Evolutionary conservation across 2,329 filamentous ascomycete species (phyloP), one percentile per base, ranked within the genome.

Genomic region (Aureobasidium zeae): DNA sequence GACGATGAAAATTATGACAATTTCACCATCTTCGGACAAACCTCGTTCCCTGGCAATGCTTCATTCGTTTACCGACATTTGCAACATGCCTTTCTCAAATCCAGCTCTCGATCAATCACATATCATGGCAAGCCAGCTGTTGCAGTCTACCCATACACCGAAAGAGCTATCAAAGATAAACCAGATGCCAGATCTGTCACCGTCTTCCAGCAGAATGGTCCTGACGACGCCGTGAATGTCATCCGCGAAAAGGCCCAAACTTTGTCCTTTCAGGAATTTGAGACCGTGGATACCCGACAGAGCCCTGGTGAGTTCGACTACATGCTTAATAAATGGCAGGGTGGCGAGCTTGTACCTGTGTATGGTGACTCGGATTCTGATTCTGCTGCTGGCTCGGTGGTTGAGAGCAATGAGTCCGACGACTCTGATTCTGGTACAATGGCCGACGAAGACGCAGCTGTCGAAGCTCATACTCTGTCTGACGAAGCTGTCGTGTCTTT

Each of bases 311-410:
- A 20, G n/a, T 58, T 51, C 48, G 53, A 53, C 19, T 57, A 51
- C 25, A 44, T 58, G 4, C 46, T 53, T 11, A 33, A 53, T 4
- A 59, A 57, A 17, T 48, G 51, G 13, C 44, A 51, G 28, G 50
- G 17, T 10, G 39, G 34, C 10, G 46, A 43, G 11, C 15, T 43
- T 12, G 10, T 43, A 5, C 39, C 39, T 2, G 16, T 12, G 0
- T 74, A 72, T 53, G 74, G 75, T 4, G 73, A 81, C 3, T 80
- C 76, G 1, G 65, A 61, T 4, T 21, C 28, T 22, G 38, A 33
- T 13, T 20, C 19, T 5, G 19, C 21, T 4, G 30, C 33, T 1
- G 30, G 26, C 16, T 8, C n/a, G 11, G 22, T 9, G 1, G 16
- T n/a, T 7, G 29, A 22, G 5, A 28, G 20, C 5, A 54, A 59